Conservation (phyloP, 148 eudicot genomes). For the Oxyria digyna region DNA sequence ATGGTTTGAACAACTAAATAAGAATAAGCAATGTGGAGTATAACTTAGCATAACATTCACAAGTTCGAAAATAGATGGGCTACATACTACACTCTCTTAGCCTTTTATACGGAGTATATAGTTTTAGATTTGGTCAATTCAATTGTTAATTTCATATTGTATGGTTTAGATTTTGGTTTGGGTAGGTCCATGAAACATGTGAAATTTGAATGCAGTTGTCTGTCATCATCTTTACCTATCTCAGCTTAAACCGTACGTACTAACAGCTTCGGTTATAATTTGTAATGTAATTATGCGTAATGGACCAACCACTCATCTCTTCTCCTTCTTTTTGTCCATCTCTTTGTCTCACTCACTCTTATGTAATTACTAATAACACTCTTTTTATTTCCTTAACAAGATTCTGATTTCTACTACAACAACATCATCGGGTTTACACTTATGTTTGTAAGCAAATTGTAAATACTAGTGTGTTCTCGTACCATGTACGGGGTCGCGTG, state of each 20-base stretch:
- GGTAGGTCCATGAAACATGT: neutral
- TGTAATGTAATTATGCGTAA: neutral
- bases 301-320: neutral
- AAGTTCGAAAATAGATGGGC: no score
- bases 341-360: no score
- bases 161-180: neutral
- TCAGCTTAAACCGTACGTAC: conserved; percentile 4
- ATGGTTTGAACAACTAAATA: no score
- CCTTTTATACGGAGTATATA: no score
- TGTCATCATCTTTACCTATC: neutral
- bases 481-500: no score
- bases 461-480: no score
- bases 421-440: neutral
- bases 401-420: neutral
- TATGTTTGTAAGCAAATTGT: neutral
- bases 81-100: no score
- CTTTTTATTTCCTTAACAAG: neutral
- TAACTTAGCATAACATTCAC: no score
- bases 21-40: no score
- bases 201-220: conserved; percentile 6
- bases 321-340: neutral
- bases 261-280: neutral
- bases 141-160: neutral
- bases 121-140: neutral
- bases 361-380: neutral